Base-by-base conservation (phyloP, 352 stramenopile species). In the Thalassiosira tumida region DNA sequence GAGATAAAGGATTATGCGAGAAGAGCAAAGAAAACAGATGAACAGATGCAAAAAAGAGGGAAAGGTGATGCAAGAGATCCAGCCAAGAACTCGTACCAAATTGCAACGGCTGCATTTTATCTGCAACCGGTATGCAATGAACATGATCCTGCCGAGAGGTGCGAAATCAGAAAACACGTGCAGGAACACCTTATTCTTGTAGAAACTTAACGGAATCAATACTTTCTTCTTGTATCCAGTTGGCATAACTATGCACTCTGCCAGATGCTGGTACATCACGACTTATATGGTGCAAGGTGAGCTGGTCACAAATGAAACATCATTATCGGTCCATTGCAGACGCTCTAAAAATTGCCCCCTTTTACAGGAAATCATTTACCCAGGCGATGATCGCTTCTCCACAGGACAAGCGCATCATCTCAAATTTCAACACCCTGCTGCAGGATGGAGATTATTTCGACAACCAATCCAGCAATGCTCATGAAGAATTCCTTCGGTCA, bases 181-280 rank as follows among this genome's bases (percentile, higher is more conserved):
- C 47, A 59, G 10, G 47, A 21, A 21, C 47, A 59, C 10, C 21
- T 10, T 21, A 59, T 59, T 59, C 47, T 21, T n/a, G n/a, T n/a
- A 21, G 10, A 59, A 59, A 59, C 47, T 21, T 59, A 21, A 59
- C 47, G 10, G 21, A 59, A 59, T n/a, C n/a, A 59, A 59, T 59
- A 21, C 10, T 59, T 59, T 59, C 47, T 59, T 59, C 10, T 59
- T 59, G 47, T 21, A 21, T 21, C 47, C 47, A 59, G 47, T 62
- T 93, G 84, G 84, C 91, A 95, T 38, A 96, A 96, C 59, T 96
- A 96, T 84, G 94, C 94, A 33, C 51, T 96, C 15, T 96, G 88
- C n/a, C 83, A 93, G 72, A 94, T 96, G 93, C 94, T 96, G 59
- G 91, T 96, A 1, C 82, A 88, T 74, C 33, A 78, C 26, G 84